A percentile compares a stretch with the other conserved stretches of the same genome.
Evolutionary conservation across 2,329 filamentous ascomycete species (phyloP).

Genomic region (Sarocladium kiliense): DNA sequence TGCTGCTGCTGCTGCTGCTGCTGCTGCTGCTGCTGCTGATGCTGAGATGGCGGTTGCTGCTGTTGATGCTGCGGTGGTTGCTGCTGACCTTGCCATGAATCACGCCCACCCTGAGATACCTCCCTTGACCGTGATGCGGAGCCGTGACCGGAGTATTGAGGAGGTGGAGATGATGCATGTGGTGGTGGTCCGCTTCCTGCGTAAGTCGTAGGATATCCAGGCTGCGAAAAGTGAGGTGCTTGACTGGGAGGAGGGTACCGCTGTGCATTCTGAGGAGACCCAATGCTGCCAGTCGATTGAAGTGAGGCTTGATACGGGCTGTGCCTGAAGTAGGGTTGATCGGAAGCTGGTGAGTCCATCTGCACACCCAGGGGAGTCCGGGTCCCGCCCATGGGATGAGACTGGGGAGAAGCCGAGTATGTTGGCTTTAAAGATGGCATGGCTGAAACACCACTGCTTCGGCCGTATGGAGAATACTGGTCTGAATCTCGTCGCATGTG

Average conservation of each 20-base stretch:
- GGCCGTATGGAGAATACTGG: slow-evolving; percentile 42
- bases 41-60: slow-evolving; percentile 17
- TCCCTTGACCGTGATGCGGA: slow-evolving; percentile 39
- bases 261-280: slow-evolving; percentile 42
- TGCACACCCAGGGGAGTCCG: slow-evolving; percentile 37
- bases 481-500: slow-evolving; percentile 44
- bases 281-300: slow-evolving; percentile 30
- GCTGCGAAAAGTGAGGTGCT: slow-evolving; percentile 33
- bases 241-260: slow-evolving; percentile 39
- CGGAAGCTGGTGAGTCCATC: slow-evolving; percentile 27
- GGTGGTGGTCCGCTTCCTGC: slow-evolving; percentile 25
- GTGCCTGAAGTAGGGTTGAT: slow-evolving; percentile 44
- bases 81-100: slow-evolving; percentile 30
- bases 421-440: slow-evolving; percentile 53
- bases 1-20: slow-evolving; percentile 16
- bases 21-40: slow-evolving; percentile 16
- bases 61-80: slow-evolving; percentile 18
- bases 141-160: slow-evolving; percentile 49
- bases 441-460: slow-evolving; percentile 31
- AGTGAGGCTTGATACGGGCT: slow-evolving; percentile 30
- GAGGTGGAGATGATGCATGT: slow-evolving; percentile 46
- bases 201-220: slow-evolving; percentile 38
- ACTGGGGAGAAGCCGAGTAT: slow-evolving; percentile 44
- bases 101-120: slow-evolving; percentile 29
- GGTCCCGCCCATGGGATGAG: slow-evolving; percentile 40